Base-by-base conservation (phyloP, 1,139 yeast species). In the Meyerozyma smithsonii region DNA sequence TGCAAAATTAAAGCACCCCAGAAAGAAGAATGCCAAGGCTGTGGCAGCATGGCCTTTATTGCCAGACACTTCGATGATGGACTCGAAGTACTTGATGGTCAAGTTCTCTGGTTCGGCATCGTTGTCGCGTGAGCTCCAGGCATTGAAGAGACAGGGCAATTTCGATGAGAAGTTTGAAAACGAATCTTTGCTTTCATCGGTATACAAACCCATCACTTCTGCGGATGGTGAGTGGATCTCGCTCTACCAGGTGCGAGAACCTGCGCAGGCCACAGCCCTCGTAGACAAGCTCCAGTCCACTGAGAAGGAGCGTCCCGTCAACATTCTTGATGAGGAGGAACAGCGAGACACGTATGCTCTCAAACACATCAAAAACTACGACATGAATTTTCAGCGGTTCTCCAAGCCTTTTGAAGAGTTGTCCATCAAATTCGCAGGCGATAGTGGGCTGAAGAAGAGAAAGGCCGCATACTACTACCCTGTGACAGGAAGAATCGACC, bases 51-150 rank as follows among this genome's bases (percentile, higher is more conserved):
- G 89, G 87, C 83, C 85, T 28, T 66, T 92, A 26, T 66, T 90
- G 46, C 98, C 98, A 3, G 97, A 92, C 59, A 81, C 95, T 14
- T 81, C 94, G 16, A 78, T 85, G 74, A 72, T 88, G 76, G 97
- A 92, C 61, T 79, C 86, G 50, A 77, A 74, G 43, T 87, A 77
- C 56, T 68, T 82, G 52, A 72, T 84, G 20, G 74, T 92, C 40
- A 86, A 84, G 55, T 79, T 90, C 59, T 69, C 79, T 10, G 95
- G 96, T 8, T 81, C 92, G 18, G 96, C 97, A 0, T 81, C 86
- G 36, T 56, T 77, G 37, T 54, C 64, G 41, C 58, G 74, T 47
- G 76, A 71, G 41, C 50, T 63, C 34, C 59, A 59, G 24, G 47
- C 52, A 17, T 55, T 54, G 48, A 66, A 58, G 51, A 60, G 54